These are phyloP conservation scores for Phytophthora rubi DNA, from an alignment of 352 stramenopile species.

Conservation along the genomic window DNA sequence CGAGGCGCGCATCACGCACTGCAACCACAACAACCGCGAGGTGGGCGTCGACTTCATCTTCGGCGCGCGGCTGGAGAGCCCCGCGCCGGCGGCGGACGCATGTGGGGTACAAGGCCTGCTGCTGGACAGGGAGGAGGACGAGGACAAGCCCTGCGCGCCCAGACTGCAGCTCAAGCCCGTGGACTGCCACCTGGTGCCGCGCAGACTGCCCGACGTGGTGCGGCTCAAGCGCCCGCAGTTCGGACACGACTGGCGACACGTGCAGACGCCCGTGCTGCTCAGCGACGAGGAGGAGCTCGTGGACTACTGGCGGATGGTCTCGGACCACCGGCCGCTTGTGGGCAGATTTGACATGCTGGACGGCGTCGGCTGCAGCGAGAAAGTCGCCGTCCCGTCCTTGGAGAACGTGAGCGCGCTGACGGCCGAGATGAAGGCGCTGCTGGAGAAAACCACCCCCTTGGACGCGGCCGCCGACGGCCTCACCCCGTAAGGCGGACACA, in stretches of 20 bases:
- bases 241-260: constrained; percentile 66
- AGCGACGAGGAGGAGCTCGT: constrained; percentile 68
- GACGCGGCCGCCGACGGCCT: constrained; percentile 38
- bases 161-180: constrained; percentile 63
- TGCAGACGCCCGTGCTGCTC: constrained; percentile 51
- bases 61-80: constrained; percentile 50
- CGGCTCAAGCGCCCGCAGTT: constrained; percentile 82
- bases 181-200: constrained; percentile 67
- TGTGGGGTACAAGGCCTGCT: neutral
- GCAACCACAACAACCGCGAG: constrained; percentile 90
- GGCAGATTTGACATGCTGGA: constrained; percentile 64
- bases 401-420: constrained; percentile 29
- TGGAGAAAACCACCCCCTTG: constrained; percentile 22
- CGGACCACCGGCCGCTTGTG: constrained; percentile 75
- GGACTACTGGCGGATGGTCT: constrained; percentile 87
- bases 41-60: constrained; percentile 91
- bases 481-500: constrained; percentile 25
- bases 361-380: constrained; percentile 6
- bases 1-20: constrained; percentile 86
- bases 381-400: constrained; percentile 15
- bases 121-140: constrained; percentile 8
- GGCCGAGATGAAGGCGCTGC: constrained; percentile 31
- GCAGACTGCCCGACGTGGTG: constrained; percentile 63
- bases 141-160: constrained; percentile 7
- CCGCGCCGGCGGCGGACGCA: neutral